These are phyloP conservation scores for Coniosporium tulheliwenetii DNA, from an alignment of 2,329 filamentous ascomycete species.

Conservation along the genomic window DNA sequence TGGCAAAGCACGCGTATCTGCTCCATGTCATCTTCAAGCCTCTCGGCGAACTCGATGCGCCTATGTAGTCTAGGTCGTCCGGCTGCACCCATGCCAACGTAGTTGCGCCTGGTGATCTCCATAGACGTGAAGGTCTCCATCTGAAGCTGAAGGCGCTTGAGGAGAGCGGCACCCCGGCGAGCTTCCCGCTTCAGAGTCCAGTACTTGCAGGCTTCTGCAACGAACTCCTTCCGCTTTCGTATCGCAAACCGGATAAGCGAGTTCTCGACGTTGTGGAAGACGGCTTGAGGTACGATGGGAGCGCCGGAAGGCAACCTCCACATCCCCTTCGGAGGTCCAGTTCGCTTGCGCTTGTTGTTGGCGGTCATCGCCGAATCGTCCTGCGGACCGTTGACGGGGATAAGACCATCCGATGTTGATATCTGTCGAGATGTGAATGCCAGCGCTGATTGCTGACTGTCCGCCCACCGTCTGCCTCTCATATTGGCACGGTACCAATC, in stretches of 20 bases:
- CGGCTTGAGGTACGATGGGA: slow-evolving; percentile 78
- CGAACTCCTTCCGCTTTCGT: slow-evolving; percentile 79
- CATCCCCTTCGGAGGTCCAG: slow-evolving; percentile 43
- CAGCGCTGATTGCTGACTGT: slow-evolving; percentile 71
- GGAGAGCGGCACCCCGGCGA: slow-evolving; percentile 72
- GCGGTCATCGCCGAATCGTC: slow-evolving; percentile 34
- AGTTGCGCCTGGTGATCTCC: slow-evolving; percentile 90
- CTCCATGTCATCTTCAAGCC: slow-evolving; percentile 60
- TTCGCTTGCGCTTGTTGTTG: slow-evolving; percentile 44
- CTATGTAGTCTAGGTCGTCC: slow-evolving; percentile 64
- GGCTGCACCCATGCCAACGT: slow-evolving; percentile 80
- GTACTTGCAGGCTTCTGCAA: slow-evolving; percentile 86
- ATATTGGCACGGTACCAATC: slow-evolving; percentile 82
- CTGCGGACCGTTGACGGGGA: slow-evolving; percentile 24
- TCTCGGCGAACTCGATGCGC: slow-evolving; percentile 77
- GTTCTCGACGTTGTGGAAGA: slow-evolving; percentile 73
- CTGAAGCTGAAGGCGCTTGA: slow-evolving; percentile 86
- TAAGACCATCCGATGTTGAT: slow-evolving; percentile 30
- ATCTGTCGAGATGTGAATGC: slow-evolving; percentile 51
- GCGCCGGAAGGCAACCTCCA: slow-evolving; percentile 94
- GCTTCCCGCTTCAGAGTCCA: slow-evolving; percentile 96
- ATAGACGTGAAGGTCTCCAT: slow-evolving; percentile 95
- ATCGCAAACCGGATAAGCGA: slow-evolving; percentile 72
- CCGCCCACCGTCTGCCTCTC: slow-evolving; percentile 80
- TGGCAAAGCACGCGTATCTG: slow-evolving; percentile 56